Base-by-base conservation (phyloP, 2,329 filamentous ascomycete species). In the Pestalotiopsis sp. region DNA sequence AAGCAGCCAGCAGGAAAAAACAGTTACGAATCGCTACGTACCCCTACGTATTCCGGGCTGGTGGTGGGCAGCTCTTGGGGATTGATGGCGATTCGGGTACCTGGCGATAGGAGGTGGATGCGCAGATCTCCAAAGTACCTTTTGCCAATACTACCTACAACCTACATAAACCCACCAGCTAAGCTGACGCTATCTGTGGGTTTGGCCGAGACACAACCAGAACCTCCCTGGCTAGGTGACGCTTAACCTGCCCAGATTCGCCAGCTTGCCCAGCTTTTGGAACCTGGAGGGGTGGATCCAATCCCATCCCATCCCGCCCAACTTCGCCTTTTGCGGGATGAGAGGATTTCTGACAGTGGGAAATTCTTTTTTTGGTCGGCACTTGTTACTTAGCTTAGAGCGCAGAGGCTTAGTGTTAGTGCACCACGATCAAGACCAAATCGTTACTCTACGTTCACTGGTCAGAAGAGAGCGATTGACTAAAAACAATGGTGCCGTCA, bases 341-440 rank as follows among this genome's bases (percentile, higher is more conserved):
- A 31, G 61, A 64, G 36, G 38, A 20, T 41, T 41, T 20, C 27
- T 14, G 49, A 64, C 25, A n/a, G n/a, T 64, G 20, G 61, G 61
- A 64, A 52, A 62, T 64, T 64, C 61, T 64, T 64, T 52, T 64
- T 64, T 45, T 64, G 61, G 61, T 25, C 20, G 61, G 38, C 14
- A 25, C 61, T 45, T 49, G 5, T 20, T 52, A 17, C 17, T 52
- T 52, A 52, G 45, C 45, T n/a, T 52, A 7, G 45, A 20, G 31
- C 31, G 31, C 31, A 36, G 31, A 36, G 31, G 31, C 31, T 36
- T 36, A 36, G 17, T n/a, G 7, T 52, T 52, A 52, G 45, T 52
- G 45, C n/a, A 52, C 7, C 45, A 36, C 31, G 31, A 36, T 52
- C 17, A 9, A n/a, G 20, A 14, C 17, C 45, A 20, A 52, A 52